Percentiles rank a stretch among this genome's conserved stretches.
These are phyloP conservation scores for Phialophora tarda DNA, from an alignment of 2,329 filamentous ascomycete genomes.

Conservation along the genomic window DNA sequence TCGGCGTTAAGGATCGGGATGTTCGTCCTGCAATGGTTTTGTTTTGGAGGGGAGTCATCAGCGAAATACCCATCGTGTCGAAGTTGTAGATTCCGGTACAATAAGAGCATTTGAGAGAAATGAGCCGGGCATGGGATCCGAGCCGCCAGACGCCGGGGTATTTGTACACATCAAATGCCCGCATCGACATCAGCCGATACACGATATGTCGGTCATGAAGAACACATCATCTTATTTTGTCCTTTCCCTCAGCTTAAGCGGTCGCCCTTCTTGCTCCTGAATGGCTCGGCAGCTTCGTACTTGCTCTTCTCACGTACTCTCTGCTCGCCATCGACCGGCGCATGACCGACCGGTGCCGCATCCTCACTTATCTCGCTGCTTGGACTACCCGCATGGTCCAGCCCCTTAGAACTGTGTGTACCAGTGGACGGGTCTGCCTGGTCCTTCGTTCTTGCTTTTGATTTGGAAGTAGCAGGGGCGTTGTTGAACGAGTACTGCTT, in stretches of 20 bases:
- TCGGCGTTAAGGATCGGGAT: conserved; percentile 17
- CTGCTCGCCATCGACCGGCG: conserved; percentile 72
- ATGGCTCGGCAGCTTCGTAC: conserved; percentile 81
- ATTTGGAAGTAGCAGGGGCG: conserved; percentile 22
- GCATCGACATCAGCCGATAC: neutral
- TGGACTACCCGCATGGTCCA: conserved; percentile 65
- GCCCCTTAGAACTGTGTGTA: conserved; percentile 44
- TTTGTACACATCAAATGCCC: conserved; percentile 28
- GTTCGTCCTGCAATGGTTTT: neutral
- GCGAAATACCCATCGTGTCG: conserved; percentile 22
- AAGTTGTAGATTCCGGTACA: conserved; percentile 16
- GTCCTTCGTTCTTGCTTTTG: conserved; percentile 35
- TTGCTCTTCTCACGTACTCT: conserved; percentile 79
- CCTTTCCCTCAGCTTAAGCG: conserved; percentile 66
- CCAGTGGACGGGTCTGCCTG: conserved; percentile 33
- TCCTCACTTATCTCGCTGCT: conserved; percentile 76
- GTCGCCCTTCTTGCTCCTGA: conserved; percentile 80
- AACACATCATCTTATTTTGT: conserved; percentile 3
- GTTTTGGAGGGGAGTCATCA: conserved; percentile 11
- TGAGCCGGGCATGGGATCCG: neutral
- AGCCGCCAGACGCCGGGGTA: neutral
- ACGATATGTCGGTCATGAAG: conserved; percentile 5
- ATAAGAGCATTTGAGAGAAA: conserved; percentile 5
- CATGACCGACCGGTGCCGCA: conserved; percentile 84
- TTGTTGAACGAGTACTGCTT: conserved; percentile 41